Evolutionary conservation across 2,329 filamentous ascomycete genomes (phyloP).

Genomic region (Plectosphaerella sp.): DNA sequence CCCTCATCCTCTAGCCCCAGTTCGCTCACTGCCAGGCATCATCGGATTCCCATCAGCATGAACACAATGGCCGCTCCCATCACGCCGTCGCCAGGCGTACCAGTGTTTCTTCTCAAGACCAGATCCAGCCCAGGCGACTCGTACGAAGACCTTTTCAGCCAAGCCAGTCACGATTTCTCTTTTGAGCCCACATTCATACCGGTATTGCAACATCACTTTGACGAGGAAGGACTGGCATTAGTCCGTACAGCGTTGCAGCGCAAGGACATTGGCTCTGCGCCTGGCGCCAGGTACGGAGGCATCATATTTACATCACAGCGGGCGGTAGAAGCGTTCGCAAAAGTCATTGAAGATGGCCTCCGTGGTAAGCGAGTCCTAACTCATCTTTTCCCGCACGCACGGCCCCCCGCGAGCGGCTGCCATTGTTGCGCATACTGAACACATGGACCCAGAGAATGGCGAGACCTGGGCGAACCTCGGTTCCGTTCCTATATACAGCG

Average conservation of each 20-base stretch:
- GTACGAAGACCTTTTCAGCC: slow-evolving; percentile 65
- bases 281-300: slow-evolving; percentile 58
- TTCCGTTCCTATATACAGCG: slow-evolving; percentile 65
- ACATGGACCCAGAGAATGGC: slow-evolving; percentile 8
- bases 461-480: slow-evolving; percentile 47
- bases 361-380: not conserved
- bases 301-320: slow-evolving; percentile 81
- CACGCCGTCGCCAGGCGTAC: slow-evolving; percentile 22
- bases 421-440: not conserved
- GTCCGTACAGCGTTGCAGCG: slow-evolving; percentile 46
- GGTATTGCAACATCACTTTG: slow-evolving; percentile 68
- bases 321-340: slow-evolving; percentile 72
- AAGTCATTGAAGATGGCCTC: slow-evolving; percentile 48
- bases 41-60: too few species aligned
- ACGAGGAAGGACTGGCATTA: slow-evolving; percentile 50
- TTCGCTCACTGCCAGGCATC: too few species aligned
- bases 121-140: slow-evolving; percentile 66
- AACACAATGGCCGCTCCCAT: too few species aligned
- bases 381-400: slow-evolving; percentile 28
- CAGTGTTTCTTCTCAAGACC: slow-evolving; percentile 74
- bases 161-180: slow-evolving; percentile 11
- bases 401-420: slow-evolving; percentile 5
- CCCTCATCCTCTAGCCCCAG: too few species aligned
- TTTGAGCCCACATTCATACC: slow-evolving; percentile 71
- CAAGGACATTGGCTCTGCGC: slow-evolving; percentile 30